phyloP scores from a whole-genome alignment of 75 land plant species.

The Cryptomeria japonica region DNA sequence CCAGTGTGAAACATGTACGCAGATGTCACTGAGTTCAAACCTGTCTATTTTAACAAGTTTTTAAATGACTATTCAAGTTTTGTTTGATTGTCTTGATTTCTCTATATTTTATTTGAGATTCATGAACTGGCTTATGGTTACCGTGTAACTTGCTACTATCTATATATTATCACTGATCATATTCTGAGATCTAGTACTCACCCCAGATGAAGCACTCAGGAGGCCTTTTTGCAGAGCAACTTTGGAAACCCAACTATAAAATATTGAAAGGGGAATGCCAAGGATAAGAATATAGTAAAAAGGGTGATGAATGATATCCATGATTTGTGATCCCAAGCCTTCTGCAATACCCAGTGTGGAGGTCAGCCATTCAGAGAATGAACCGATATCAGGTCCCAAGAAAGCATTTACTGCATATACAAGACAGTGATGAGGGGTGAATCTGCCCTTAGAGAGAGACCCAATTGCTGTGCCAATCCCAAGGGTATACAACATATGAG shows the following conservation, averaged over 20 bases:
- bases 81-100: neutral
- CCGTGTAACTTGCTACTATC: neutral
- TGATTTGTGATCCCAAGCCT: conserved; percentile 30
- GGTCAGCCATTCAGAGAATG: conserved; percentile 74
- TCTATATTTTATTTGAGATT: neutral
- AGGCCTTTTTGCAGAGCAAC: conserved; percentile 38
- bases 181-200: conserved; percentile 15
- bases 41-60: neutral
- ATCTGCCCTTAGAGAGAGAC: conserved; percentile 40
- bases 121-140: neutral
- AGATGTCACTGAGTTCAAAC: neutral
- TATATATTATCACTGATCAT: neutral
- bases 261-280: conserved; percentile 54
- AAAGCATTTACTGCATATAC: conserved; percentile 71
- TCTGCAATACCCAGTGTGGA: conserved; percentile 21
- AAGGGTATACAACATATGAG: conserved; percentile 78
- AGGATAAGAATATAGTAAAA: conserved; percentile 57
- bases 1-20: too few species aligned
- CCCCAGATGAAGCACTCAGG: conserved; percentile 57
- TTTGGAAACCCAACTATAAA: conserved; percentile 53
- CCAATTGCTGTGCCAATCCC: conserved; percentile 46
- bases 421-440: conserved; percentile 73
- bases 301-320: conserved; percentile 59
- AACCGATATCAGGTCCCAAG: conserved; percentile 81
- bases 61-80: neutral